phyloP scores from a whole-genome alignment of 192 early-diverging fungal species.

The Backusella psychrophila region DNA sequence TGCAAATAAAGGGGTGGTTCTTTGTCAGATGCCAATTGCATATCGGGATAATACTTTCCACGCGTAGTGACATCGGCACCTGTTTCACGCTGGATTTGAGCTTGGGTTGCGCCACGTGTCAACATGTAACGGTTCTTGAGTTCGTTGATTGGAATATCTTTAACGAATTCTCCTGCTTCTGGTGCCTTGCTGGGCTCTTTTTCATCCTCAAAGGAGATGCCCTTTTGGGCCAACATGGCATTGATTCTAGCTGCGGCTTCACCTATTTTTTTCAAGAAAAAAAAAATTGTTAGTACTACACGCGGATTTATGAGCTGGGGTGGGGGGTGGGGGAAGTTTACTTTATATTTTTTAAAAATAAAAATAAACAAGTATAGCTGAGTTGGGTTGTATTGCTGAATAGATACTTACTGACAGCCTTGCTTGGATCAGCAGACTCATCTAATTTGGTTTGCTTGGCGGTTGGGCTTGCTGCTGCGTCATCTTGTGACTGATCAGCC shows the following conservation, averaged over 20 bases:
- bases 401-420: constrained; percentile 31
- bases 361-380: too few relatives aligned
- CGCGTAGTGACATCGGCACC: constrained; percentile 79
- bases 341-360: not conserved
- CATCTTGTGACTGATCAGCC: constrained; percentile 34
- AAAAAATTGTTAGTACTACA: not conserved
- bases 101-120: constrained; percentile 75
- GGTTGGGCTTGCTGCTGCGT: not conserved
- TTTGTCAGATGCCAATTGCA: constrained; percentile 65
- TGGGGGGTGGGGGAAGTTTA: not conserved
- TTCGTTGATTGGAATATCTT: constrained; percentile 80
- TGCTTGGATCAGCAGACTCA: constrained; percentile 18
- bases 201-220: constrained; percentile 36
- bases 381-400: not conserved
- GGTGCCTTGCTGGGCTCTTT: constrained; percentile 10
- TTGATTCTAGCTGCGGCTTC: constrained; percentile 53
- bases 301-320: not conserved
- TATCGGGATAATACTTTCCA: constrained; percentile 79
- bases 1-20: constrained; percentile 83
- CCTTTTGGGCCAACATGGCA: constrained; percentile 51
- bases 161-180: constrained; percentile 45
- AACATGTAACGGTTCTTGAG: constrained; percentile 76
- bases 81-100: constrained; percentile 72
- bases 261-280: constrained; percentile 13
- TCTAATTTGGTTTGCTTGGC: constrained; percentile 13